Conservation (phyloP, 768 basidiomycete genomes). For the Boletus eberwhitei region DNA sequence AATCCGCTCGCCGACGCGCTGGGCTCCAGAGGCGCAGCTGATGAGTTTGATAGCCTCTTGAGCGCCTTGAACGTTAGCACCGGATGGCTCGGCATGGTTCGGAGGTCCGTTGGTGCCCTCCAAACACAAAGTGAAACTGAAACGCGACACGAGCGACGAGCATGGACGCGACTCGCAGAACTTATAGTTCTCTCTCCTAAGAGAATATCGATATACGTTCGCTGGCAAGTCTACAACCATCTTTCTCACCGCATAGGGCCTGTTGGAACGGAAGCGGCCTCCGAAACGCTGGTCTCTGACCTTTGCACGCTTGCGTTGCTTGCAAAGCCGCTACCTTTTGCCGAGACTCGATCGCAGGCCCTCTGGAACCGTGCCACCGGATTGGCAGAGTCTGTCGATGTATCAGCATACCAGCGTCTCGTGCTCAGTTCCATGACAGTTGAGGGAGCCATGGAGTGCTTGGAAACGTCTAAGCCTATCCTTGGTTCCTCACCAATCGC, state of each 20-base stretch:
- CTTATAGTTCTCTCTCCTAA: conserved; percentile 36
- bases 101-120: conserved; percentile 19
- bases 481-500: conserved; percentile 39
- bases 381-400: conserved; percentile 23
- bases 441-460: conserved; percentile 47
- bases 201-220: conserved; percentile 32
- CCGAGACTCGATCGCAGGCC: conserved; percentile 39
- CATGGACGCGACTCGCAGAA: conserved; percentile 52
- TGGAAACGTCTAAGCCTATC: conserved; percentile 22
- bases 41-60: conserved; percentile 40
- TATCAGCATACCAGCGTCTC: conserved; percentile 49
- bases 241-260: conserved; percentile 34
- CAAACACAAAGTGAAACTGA: neutral
- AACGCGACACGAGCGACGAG: conserved; percentile 41
- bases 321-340: conserved; percentile 38
- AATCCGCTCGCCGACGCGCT: conserved; percentile 30
- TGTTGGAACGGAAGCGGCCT: conserved; percentile 6
- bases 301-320: conserved; percentile 58
- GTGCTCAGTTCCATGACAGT: conserved; percentile 51
- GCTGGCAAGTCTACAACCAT: conserved; percentile 54
- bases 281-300: conserved; percentile 42
- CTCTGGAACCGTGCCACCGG: conserved; percentile 41
- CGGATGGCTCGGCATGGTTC: conserved; percentile 37
- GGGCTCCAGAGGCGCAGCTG: conserved; percentile 31
- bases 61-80: conserved; percentile 38